Base-by-base conservation (phyloP, 139 green algal species). In the Chlorella sorokiniana region DNA sequence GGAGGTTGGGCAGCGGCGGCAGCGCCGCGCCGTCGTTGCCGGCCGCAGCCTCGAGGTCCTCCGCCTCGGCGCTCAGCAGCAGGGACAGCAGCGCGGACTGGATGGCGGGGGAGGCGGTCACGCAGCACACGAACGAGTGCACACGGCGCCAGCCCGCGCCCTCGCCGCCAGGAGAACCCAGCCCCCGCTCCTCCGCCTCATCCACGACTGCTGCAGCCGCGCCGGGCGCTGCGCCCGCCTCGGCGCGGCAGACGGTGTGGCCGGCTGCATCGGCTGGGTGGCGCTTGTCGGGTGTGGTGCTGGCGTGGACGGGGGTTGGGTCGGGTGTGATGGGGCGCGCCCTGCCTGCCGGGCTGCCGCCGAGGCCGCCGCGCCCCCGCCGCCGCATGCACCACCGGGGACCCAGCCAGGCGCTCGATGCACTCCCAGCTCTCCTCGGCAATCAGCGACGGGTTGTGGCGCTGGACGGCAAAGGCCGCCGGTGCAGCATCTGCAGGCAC, bases 81-180 rank as follows among this genome's bases (percentile, higher is more conserved):
- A 79, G 52, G 0, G 54, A 68, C 31, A 62, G 52, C 35, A 79
- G 73, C 25, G 73, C 73, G 0, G 73, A 79, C 52, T 79, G 54
- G 11, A 79, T 41, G 25, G 69, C 16, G 0, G 51, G 37, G 0
- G 73, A 79, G 23, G 20, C 22, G 1, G 37, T 10, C 54, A 79
- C 54, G 54, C 73, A 79, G 37, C 25, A 23, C 59, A 69, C 54
- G 52, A 79, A 79, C 0, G 73, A 67, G 0, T 54, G 54, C 9
- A 79, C 40, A 38, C 38, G 59, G 2, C 29, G 73, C 37, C 56
- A 65, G 56, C 6, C 6, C 18, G 16, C 56, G 56, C 16, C 18
- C 29, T 29, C 56, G 18, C 6, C 18, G 6, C 23, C 18, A 29
- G 16, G 18, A 22, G 56, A 10, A n/a, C n/a, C n/a, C n/a, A n/a